A percentile compares a stretch with the other conserved stretches of the same genome.
Evolutionary conservation across 1,284 basidiomycete genomes (phyloP).

Genomic region (Heliocybe sulcata): DNA sequence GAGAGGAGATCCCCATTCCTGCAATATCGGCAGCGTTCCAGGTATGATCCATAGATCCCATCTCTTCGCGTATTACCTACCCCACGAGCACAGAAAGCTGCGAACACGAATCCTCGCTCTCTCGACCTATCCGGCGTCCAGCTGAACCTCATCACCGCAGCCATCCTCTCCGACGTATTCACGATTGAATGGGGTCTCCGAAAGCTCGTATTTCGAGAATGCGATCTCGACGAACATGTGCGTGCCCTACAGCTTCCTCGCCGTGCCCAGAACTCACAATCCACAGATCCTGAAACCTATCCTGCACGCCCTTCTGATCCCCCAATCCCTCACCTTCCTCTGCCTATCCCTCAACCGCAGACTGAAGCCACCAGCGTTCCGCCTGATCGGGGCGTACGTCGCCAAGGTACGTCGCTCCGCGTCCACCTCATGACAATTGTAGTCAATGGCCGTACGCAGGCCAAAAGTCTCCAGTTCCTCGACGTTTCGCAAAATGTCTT

Average conservation of each 20-base stretch:
- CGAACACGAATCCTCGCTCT: constrained; percentile 49
- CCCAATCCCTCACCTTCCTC: constrained; percentile 74
- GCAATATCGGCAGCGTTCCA: constrained; percentile 67
- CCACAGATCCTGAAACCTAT: constrained; percentile 79
- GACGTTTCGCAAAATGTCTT: constrained; percentile 86
- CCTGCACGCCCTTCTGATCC: constrained; percentile 85
- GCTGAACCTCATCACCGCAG: constrained; percentile 61
- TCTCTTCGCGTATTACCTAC: constrained; percentile 7
- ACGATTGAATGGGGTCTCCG: constrained; percentile 85
- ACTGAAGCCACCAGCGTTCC: constrained; percentile 75
- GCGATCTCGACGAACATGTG: constrained; percentile 76
- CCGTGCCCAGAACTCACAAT: constrained; percentile 9
- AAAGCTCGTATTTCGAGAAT: constrained; percentile 76
- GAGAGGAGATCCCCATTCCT: constrained; percentile 65
- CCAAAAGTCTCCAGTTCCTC: constrained; percentile 72
- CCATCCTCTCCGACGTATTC: constrained; percentile 83
- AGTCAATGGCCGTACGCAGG: too few relatives aligned
- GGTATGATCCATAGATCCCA: constrained; percentile 33
- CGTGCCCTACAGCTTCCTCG: constrained; percentile 14
- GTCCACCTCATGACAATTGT: neutral
- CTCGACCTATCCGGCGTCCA: constrained; percentile 77
- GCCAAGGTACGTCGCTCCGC: constrained; percentile 42
- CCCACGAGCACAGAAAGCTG: constrained; percentile 21
- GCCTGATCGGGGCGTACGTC: constrained; percentile 76
- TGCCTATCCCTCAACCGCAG: constrained; percentile 85